These are phyloP conservation scores for Coemansia sp. DNA, from an alignment of 192 early-diverging fungal genomes.

Conservation along the genomic window DNA sequence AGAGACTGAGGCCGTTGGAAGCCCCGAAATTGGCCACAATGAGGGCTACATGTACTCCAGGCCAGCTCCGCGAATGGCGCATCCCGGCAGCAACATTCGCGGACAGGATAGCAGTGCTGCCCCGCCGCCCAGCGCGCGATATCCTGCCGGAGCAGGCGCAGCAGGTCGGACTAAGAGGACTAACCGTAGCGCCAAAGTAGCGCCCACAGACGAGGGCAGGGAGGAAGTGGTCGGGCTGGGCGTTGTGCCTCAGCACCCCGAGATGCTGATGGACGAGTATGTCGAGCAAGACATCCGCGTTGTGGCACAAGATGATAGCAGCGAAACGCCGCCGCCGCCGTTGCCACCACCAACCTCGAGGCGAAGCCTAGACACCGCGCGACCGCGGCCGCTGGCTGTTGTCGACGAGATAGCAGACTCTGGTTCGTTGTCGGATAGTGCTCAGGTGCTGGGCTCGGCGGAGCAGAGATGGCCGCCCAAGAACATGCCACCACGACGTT, in stretches of 20 bases:
- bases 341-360: constrained; percentile 8
- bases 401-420: constrained; percentile 30
- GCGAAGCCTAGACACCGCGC: constrained; percentile 23
- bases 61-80: constrained; percentile 21
- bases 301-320: background rate
- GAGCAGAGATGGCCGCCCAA: constrained; percentile 15
- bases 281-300: background rate
- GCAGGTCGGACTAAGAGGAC: constrained; percentile 26
- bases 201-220: constrained; percentile 36
- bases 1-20: constrained; percentile 42
- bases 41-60: constrained; percentile 34
- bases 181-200: constrained; percentile 42
- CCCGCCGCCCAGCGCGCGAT: constrained; percentile 23
- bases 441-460: background rate
- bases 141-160: constrained; percentile 12
- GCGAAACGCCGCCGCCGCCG: background rate
- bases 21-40: constrained; percentile 35
- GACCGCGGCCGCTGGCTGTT: constrained; percentile 19
- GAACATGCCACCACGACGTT: constrained; percentile 36
- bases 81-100: constrained; percentile 1
- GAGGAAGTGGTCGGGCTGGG: constrained; percentile 52
- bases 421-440: constrained; percentile 44
- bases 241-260: constrained; percentile 40
- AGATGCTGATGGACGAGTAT: constrained; percentile 26
- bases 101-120: constrained; percentile 2